Base-by-base conservation (phyloP, 2,329 filamentous ascomycete species). In the Cephalotrichum gorgonifer region DNA sequence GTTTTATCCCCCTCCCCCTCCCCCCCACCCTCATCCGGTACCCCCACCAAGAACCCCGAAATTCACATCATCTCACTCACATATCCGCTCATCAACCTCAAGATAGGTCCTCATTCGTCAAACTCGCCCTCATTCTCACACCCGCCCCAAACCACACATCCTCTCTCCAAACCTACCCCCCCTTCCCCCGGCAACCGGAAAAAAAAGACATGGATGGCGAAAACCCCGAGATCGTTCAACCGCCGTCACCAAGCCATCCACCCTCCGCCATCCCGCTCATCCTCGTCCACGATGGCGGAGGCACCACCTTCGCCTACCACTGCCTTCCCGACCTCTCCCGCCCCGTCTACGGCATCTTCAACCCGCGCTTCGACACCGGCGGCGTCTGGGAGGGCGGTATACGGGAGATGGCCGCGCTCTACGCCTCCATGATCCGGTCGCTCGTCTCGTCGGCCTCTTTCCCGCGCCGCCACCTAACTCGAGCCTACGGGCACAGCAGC, bases 241-340 rank as follows among this genome's bases (percentile, higher is more conserved):
- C 59, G 15, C 62, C 62, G 43, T 47, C 43, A 28, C 35, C 52
- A 9, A 52, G 56, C 12, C 53, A 53, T 28, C 45, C 47, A 22
- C 52, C 57, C 23, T 65, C 65, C n/a, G 20, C 38, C 39, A 26
- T 44, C 39, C 76, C 78, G 2, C 63, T 79, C 43, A 64, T 82
- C 50, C 68, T 82, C 41, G 64, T 81, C 35, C 78, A 82, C 61
- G 78, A 82, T 53, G 78, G 78, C 54, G 76, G 78, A 54, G 78
- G 78, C 57, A 81, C 78, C 2, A 73, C 71, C 2, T 79, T 77
- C 56, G 70, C 69, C 54, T 81, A 81, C 58, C 70, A 77, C 60
- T 74, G 72, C 53, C 65, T 82, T 4, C 67, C 71, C 17, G 56
- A 65, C 1, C 63, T 81, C 22, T 60, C 62, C 30, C 74, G 78